Base-by-base conservation (phyloP, 2,329 filamentous ascomycete species). In the Harringtonia lauricola region DNA sequence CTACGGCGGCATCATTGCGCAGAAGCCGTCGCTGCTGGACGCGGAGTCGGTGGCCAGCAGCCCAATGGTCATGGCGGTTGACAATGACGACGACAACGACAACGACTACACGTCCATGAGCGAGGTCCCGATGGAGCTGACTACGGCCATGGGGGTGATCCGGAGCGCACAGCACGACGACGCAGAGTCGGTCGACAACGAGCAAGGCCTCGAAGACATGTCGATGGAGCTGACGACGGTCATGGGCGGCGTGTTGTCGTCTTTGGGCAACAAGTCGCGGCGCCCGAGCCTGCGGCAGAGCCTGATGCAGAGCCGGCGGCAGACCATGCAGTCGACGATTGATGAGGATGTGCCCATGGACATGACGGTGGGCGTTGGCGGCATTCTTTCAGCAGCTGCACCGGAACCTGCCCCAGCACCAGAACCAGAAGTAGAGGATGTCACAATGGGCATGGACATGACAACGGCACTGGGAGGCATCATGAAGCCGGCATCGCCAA, bases 201-300 rank as follows among this genome's bases (percentile, higher is more conserved):
- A 64, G 30, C 45, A 53, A 3, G 61, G 69, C 42, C 74, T 82
- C 36, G 79, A 82, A 51, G 83, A 88, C 36, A 78, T 87, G 69
- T 85, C 83, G 0, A 88, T 88, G 81, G 84, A 88, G 54, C 71
- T 88, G 46, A 86, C 81, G 1, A 75, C 77, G 3, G 76, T 79
- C 28, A 71, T 82, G 49, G 78, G 79, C 0, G 69, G 72, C 17
- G 61, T 81, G 1, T 55, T 80, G 8, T 18, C 36, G 17, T 45
- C 45, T 4, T 15, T 44, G 14, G 17, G 19, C 38, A 36, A 49
- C 41, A 41, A 49, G 18, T 14, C 42, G 18, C 36, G 47, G 15
- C 43, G 45, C 8, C 50, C 50, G 41, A 51, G 46, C 37, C 50
- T 49, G 17, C 15, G 41, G 18, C 40, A 42, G 12, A 42, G 45